Evolutionary conservation across 2,329 filamentous ascomycete species (phyloP).

Genomic region (Orbilia ellipsospora): DNA sequence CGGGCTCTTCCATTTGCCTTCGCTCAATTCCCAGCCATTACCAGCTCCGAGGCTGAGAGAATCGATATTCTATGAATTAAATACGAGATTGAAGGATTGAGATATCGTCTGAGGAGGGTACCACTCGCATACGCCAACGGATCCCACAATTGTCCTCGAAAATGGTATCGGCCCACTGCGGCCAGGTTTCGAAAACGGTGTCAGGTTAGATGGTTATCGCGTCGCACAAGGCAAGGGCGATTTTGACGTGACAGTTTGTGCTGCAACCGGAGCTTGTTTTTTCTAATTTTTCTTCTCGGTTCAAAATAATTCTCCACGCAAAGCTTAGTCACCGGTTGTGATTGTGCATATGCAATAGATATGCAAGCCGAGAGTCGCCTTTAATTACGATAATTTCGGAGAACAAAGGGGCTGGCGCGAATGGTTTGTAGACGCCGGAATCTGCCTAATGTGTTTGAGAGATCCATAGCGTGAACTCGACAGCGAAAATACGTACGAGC

Average conservation of each 20-base stretch:
- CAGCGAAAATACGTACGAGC: too few relatives aligned
- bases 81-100: conserved; percentile 19
- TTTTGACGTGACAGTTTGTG: conserved; percentile 16
- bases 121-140: background rate
- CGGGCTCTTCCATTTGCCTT: too few relatives aligned
- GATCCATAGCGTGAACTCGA: too few relatives aligned
- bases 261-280: conserved; percentile 12
- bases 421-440: conserved; percentile 11
- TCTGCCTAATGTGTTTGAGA: conserved; percentile 36
- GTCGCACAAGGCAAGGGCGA: conserved; percentile 49
- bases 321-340: too few relatives aligned
- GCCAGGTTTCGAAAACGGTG: too few relatives aligned
- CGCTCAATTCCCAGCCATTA: too few relatives aligned
- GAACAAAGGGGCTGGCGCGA: conserved; percentile 12
- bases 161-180: too few relatives aligned
- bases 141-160: too few relatives aligned
- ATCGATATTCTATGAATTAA: conserved; percentile 24
- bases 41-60: too few relatives aligned
- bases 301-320: background rate
- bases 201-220: too few relatives aligned
- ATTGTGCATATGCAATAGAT: background rate
- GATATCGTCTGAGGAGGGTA: background rate
- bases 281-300: background rate
- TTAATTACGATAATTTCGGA: conserved; percentile 34
- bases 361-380: background rate